Conservation (phyloP, 495 filamentous ascomycete species). For the Penicillium cataractarum region DNA sequence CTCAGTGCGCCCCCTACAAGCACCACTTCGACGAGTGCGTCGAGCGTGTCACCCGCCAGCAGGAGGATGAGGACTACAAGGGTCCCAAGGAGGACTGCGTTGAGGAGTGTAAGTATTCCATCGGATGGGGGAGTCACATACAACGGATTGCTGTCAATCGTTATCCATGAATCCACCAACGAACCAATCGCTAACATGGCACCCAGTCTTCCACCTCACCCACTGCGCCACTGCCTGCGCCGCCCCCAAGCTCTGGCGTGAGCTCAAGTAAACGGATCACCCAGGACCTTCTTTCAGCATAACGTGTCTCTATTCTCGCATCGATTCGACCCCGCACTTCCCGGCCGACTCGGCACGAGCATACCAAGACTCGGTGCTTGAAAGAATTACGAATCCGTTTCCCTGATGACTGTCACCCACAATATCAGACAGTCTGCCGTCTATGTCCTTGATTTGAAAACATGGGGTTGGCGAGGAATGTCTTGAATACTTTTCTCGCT, state of each 20-base stretch:
- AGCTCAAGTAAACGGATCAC: constrained; percentile 74
- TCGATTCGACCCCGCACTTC: constrained; percentile 10
- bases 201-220: constrained; percentile 91
- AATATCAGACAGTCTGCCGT: constrained; percentile 31
- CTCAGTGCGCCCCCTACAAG: constrained; percentile 83
- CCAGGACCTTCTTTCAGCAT: constrained; percentile 15
- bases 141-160: background rate
- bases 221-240: constrained; percentile 92
- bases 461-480: constrained; percentile 18
- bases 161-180: background rate
- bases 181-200: constrained; percentile 16
- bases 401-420: constrained; percentile 27
- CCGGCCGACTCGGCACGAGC: constrained; percentile 17
- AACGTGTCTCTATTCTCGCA: constrained; percentile 15
- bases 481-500: constrained; percentile 13
- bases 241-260: constrained; percentile 90
- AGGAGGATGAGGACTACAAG: constrained; percentile 65
- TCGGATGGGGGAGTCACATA: background rate
- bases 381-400: constrained; percentile 24
- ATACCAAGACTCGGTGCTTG: constrained; percentile 11
- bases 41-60: constrained; percentile 81
- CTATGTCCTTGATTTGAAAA: constrained; percentile 28
- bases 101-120: constrained; percentile 85
- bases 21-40: constrained; percentile 98
- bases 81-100: constrained; percentile 88